Base-by-base conservation (phyloP, 2,329 filamentous ascomycete genomes). In the Sporothrix protearum region DNA sequence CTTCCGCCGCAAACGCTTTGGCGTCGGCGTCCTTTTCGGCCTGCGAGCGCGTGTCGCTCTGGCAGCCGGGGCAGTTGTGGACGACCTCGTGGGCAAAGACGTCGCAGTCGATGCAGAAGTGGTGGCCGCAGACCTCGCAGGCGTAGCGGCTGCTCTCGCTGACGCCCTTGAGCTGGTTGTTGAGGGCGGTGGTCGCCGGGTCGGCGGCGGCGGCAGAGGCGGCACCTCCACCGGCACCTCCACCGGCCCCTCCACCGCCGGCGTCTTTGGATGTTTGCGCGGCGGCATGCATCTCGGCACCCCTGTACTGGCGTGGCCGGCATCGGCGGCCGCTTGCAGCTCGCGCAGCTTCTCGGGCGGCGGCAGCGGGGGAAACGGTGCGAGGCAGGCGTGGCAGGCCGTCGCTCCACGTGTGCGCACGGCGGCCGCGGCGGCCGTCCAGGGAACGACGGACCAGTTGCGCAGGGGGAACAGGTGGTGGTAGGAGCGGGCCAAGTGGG, bases 21-120 rank as follows among this genome's bases (percentile, higher is more conserved):
- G 49, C 47, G 1, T 71, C 71, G 9, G 68, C 72, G 30, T 57
- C 57, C 22, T 61, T 30, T 5, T 68, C 70, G 22, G 51, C 70
- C 5, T 61, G 39, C 30, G 73, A 47, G 19, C 83, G 77, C 3
- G 81, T 82, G 71, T 84, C 83, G 77, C 86, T 87, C 80, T 88
- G 91, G 80, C 96, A 99, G 0, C 95, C 95, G 0, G 96, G 94
- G 78, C 96, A 99, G 80, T 98, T 98, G 79, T 99, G 95, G 68
- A 97, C 87, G 14, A 96, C 89, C 82, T 97, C 94, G 79, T 99
- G 96, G 30, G 93, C 92, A 82, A 96, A 97, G 30, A 97, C 89
- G 80, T 99, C 96, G 80, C 96, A 99, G 80, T 99, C 96, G 75
- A 99, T 96, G 83, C 96, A 99, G 79, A 98, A 99, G 81, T 98